These are phyloP conservation scores for Monosporascus sp. DNA, from an alignment of 2,329 filamentous ascomycete genomes.

Conservation along the genomic window DNA sequence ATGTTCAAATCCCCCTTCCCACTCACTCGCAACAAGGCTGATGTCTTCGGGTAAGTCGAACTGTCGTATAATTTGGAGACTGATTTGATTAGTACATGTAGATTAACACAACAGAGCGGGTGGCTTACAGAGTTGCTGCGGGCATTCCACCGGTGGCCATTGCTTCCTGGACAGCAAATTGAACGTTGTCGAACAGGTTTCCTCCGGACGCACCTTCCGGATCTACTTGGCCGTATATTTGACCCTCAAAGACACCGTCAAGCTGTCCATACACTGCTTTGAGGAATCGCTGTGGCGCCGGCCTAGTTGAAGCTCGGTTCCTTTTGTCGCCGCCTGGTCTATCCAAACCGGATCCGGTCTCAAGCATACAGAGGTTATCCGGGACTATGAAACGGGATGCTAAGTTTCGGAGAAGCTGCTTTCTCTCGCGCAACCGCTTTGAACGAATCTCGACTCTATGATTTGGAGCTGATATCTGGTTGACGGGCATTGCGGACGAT, in stretches of 20 bases:
- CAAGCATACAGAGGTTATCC: conserved; percentile 11
- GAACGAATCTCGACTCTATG: conserved; percentile 5
- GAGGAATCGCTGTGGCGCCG: conserved; percentile 8
- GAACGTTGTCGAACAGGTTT: conserved; percentile 15
- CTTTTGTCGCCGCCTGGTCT: neutral
- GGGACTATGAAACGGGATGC: conserved; percentile 18
- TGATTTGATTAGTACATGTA: conserved; percentile 10
- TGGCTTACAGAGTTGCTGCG: conserved; percentile 20
- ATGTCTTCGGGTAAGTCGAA: conserved; percentile 11
- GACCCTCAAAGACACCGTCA: neutral
- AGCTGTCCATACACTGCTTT: conserved; percentile 18
- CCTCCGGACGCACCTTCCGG: conserved; percentile 1
- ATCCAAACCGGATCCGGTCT: neutral
- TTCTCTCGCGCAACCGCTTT: conserved; percentile 5
- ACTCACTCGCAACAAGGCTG: conserved; percentile 12
- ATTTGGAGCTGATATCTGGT: conserved; percentile 11
- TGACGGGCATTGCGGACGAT: conserved; percentile 9
- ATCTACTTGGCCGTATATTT: neutral
- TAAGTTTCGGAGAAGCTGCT: conserved; percentile 10
- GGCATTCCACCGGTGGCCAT: conserved; percentile 11
- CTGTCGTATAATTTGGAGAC: conserved; percentile 17
- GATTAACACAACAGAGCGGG: neutral
- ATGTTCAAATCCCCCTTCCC: conserved; percentile 20
- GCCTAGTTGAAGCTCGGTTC: neutral
- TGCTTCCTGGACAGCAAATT: conserved; percentile 12